Conservation (phyloP, 257 asterid genomes). For the Penstemon eatonii region DNA sequence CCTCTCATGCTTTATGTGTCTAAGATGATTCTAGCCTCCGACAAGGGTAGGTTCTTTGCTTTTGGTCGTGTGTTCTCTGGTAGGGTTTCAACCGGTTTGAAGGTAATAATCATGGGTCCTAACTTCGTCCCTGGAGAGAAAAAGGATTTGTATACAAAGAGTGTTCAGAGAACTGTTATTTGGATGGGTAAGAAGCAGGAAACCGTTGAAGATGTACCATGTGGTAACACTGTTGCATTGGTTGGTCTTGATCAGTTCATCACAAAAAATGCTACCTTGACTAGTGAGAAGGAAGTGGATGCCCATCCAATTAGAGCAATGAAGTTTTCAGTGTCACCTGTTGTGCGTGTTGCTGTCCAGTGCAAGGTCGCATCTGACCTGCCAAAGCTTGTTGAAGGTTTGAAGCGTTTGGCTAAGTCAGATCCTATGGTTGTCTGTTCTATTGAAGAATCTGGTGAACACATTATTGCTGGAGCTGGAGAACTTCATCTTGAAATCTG, state of each 20-base stretch:
- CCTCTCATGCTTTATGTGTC: slow-evolving; percentile 21
- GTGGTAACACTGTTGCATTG: slow-evolving; percentile 21
- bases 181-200: slow-evolving; percentile 23
- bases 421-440: slow-evolving; percentile 22
- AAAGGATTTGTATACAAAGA: slow-evolving; percentile 7
- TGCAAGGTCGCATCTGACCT: slow-evolving; percentile 16
- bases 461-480: slow-evolving; percentile 17
- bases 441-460: slow-evolving; percentile 17
- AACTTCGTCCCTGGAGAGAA: slow-evolving; percentile 19
- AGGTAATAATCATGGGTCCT: slow-evolving; percentile 21
- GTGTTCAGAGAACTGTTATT: slow-evolving; percentile 23
- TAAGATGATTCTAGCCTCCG: slow-evolving; percentile 21
- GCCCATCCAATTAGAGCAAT: slow-evolving; percentile 19
- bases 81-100: slow-evolving; percentile 15
- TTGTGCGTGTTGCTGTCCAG: slow-evolving; percentile 21
- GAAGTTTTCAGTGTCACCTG: slow-evolving; percentile 18
- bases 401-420: slow-evolving; percentile 20
- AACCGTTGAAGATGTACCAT: slow-evolving; percentile 20
- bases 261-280: slow-evolving; percentile 15
- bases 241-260: slow-evolving; percentile 20
- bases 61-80: slow-evolving; percentile 21
- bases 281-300: slow-evolving; percentile 18
- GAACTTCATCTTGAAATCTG: slow-evolving; percentile 22
- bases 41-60: slow-evolving; percentile 22
- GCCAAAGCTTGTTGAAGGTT: slow-evolving; percentile 17